These are phyloP conservation scores for Fraxinus floribunda DNA, from an alignment of 305 asterid genomes.

Conservation along the genomic window DNA sequence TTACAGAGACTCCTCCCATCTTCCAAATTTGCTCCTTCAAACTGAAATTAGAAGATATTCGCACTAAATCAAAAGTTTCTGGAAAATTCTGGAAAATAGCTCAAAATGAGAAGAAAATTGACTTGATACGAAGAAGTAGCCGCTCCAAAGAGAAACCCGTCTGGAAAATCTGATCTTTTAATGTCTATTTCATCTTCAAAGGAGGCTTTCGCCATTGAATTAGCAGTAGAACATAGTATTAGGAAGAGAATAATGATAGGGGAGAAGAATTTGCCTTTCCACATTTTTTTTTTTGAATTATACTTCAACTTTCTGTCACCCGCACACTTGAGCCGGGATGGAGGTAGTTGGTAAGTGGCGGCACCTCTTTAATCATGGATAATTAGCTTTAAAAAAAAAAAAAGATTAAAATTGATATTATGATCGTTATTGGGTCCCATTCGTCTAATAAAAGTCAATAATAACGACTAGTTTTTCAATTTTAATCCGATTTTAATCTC, in stretches of 20 bases:
- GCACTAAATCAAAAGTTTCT: neutral
- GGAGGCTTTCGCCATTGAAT: slow-evolving; percentile 23
- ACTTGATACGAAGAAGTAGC: slow-evolving; percentile 85
- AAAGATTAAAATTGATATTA: too few relatives aligned
- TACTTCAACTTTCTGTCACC: neutral
- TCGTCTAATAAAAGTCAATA: too few relatives aligned
- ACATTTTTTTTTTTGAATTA: neutral
- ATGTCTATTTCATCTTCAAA: slow-evolving; percentile 17
- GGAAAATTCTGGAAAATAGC: neutral
- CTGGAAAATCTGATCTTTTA: slow-evolving; percentile 57
- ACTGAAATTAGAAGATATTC: slow-evolving; percentile 25
- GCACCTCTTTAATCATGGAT: too few relatives aligned
- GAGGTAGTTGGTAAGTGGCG: too few relatives aligned
- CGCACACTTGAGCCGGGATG: too few relatives aligned
- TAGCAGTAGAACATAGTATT: neutral
- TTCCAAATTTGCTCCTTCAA: slow-evolving; percentile 78
- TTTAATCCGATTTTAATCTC: too few relatives aligned
- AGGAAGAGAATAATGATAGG: neutral
- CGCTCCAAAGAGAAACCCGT: slow-evolving; percentile 71
- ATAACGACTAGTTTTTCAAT: too few relatives aligned
- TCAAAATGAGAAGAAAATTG: neutral
- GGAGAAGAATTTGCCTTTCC: neutral
- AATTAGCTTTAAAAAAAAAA: too few relatives aligned
- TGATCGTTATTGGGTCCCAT: too few relatives aligned
- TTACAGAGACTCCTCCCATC: slow-evolving; percentile 65